Base-by-base conservation (phyloP, 768 basidiomycete genomes). In the Tylopilus subfusipes region DNA sequence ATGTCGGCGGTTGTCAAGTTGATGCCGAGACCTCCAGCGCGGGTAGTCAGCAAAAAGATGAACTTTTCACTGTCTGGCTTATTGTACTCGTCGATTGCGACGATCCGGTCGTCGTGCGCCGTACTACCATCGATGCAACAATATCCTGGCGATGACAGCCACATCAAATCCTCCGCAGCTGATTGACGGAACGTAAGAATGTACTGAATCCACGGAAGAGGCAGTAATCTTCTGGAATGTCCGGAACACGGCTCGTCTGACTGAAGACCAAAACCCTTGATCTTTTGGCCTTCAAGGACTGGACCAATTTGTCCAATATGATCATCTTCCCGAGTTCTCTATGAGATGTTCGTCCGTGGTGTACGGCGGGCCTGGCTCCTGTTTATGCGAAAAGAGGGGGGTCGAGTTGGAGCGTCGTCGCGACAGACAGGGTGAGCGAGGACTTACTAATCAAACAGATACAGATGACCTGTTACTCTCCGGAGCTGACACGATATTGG, bases 321-420 rank as follows among this genome's bases (percentile, higher is more conserved):
- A 96, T 76, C 96, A 98, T 98, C 75, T 98, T 98, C 96, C 97
- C 0, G 83, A 90, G 67, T 96, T 97, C 62, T 95, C 80, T 60
- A 98, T 79, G 36, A 99, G 80, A 69, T 99, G 97, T 69, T 96
- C 94, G 68, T 98, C 96, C 1, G 96, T 98, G 4, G 95, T 98
- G 72, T 95, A 99, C 0, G 97, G 97, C 1, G 96, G 97, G 29
- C 97, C 96, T 2, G 97, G 97, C 75, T 99, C 96, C 86, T 89
- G 48, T 29, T 31, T 29, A 45, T 11, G n/a, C 11, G 22, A 27
- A 27, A 51, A 18, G n/a, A n/a, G n/a, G n/a, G n/a, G n/a, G n/a
- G n/a, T 39, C n/a, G 12, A 22, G 22, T 42, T 36, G 4, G 16
- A 19, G 19, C 7, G 45, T 21, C 8, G 11, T 14, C 39, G 14